Base-by-base conservation (phyloP, 768 basidiomycete genomes). In the Amanita brunnescens region DNA sequence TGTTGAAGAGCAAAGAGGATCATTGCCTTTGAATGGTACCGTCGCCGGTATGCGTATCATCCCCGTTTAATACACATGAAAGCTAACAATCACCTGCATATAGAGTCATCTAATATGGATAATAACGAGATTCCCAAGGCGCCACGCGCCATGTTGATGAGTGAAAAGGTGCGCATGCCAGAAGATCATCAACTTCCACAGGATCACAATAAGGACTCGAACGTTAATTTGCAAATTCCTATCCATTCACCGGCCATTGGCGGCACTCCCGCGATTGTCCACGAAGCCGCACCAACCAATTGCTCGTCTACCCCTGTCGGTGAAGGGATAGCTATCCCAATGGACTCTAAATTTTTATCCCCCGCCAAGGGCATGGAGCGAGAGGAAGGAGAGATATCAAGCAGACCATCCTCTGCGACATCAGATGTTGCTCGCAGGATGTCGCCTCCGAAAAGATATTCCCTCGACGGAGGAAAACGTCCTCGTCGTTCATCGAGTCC, bases 121-220 rank as follows among this genome's bases (percentile, higher is more conserved):
- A 18, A 41, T n/a, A 24, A 34, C 6, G 55, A 58, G 16, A 23
- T 47, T 21, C 60, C 59, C n/a, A 58, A 35, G 29, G 58, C 55
- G 2, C 59, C 61, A 13, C 54, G 55, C 40, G 57, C 61, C 7
- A 60, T 62, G 59, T 53, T 55, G 26, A 30, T 49, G 23, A 44
- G 49, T 3, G 47, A 49, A 39, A 54, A 14, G 13, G 49, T 49
- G n/a, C 48, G 38, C 2, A 8, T 21, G 13, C 16, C 23, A 34
- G 49, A 35, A 34, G 42, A 20, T 14, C 20, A 10, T n/a, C 23
- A 43, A 21, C 49, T 5, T 30, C 18, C 16, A n/a, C 40, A 44
- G 26, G 33, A 51, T 40, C 26, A 30, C 16, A 49, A 40, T 26
- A 49, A n/a, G 18, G 5, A 20, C 42, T 12, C n/a, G 35, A n/a